Base-by-base conservation (phyloP, 2,329 filamentous ascomycete species). In the Tetracladium maxilliforme region DNA sequence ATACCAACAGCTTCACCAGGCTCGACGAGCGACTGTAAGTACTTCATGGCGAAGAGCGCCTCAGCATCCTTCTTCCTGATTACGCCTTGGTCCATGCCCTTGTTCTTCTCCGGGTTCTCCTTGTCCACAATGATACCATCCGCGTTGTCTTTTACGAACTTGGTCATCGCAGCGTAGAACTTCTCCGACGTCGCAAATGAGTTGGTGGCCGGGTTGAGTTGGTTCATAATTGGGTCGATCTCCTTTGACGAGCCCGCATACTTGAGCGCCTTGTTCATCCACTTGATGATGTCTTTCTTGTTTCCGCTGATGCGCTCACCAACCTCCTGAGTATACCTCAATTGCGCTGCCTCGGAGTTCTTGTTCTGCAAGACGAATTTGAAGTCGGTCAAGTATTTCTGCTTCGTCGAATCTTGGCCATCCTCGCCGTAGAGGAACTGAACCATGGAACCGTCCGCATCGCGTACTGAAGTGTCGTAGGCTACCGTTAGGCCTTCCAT, bases 401-500 rank as follows among this genome's bases (percentile, higher is more conserved):
- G 82, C 51, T 94, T 95, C 3, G 82, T 82, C 25, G 92, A 79
- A 47, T 98, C 90, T 12, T 95, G 63, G 17, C 87, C 90, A 43
- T 98, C 90, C 49, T 98, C 90, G 31, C 90, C 90, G 44, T 95
- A 98, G 16, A 98, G 52, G 51, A 98, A 95, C 45, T 98, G 90
- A 4, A 98, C 67, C 42, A 98, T 67, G 3, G 79, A 82, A 14
- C 92, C 92, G 47, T 98, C 92, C 1, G 87, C 76, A 41, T 98
- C 87, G 34, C 90, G 73, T 10, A 98, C 90, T 2, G 86, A 92
- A 7, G 77, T 86, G 43, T 98, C 90, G 47, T 98, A 95, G 32
- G 86, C 74, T 3, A 92, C 84, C 40, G 74, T 78, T 21, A 95
- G 62, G 4, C 90, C 90, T 51, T 98, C 90, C 79, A 98, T 92